Base-by-base conservation (phyloP, 2,329 filamentous ascomycete species). In the Trichophyton simii region DNA sequence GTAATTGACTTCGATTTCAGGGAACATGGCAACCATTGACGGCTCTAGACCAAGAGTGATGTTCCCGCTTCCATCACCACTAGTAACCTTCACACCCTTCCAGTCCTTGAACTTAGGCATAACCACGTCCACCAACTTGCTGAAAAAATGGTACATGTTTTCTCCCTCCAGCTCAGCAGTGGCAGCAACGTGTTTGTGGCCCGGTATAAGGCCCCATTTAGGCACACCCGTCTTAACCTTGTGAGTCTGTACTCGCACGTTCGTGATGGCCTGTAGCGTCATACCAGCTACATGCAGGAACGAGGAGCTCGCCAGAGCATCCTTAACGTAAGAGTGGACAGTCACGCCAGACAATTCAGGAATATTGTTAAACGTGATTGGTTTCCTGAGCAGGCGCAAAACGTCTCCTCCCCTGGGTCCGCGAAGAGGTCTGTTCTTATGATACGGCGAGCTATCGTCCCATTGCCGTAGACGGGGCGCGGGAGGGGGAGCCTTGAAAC, bases 41-140 rank as follows among this genome's bases (percentile, higher is more conserved):
- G 86, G 80, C 13, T 81, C 81, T 68, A 99, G 80, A 67, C 94
- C 94, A 73, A 91, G 92, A 8, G 81, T 82, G 67, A 99, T 81
- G 73, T 97, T 96, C 42, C 94, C 94, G 64, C 87, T 87, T 70
- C 85, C 86, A 73, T 99, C 94, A 70, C 94, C 94, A 44, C 89
- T 89, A 50, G 78, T 83, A 57, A 84, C 85, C 67, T 83, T 82
- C n/a, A 88, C 79, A 63, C 94, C 94, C 61, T 83, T 84, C 88
- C 90, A 99, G 68, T 99, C 94, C 80, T 97, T 99, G 76, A 99
- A 95, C 71, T 86, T 88, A 44, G 94, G 94, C 72, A 97, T 81
- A 4, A 99, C 91, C 7, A 97, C 79, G 72, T 95, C 90, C 61
- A 97, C 80, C 67, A 91, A 79, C 78, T 96, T 96, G 70, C 92